These are phyloP conservation scores for Ustilago nuda DNA, from an alignment of 1,284 basidiomycete species.

Conservation along the genomic window DNA sequence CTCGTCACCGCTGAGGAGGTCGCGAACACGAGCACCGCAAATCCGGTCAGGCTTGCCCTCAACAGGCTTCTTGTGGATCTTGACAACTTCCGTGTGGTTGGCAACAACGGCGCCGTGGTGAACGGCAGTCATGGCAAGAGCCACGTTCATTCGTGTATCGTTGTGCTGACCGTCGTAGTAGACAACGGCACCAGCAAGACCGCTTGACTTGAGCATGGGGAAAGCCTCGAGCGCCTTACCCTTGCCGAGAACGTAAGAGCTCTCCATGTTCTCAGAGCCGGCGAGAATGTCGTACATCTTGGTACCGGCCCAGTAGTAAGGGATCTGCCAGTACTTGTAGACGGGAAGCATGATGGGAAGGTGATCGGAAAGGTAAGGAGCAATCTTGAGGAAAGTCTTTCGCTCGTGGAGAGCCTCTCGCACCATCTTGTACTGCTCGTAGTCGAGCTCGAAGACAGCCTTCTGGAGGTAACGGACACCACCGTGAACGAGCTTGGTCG, in stretches of 20 bases:
- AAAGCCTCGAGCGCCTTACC: conserved; percentile 93
- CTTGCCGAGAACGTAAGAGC: conserved; percentile 87
- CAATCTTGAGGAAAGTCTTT: conserved; percentile 91
- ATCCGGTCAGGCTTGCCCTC: conserved; percentile 75
- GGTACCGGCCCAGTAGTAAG: conserved; percentile 94
- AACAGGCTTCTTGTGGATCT: conserved; percentile 76
- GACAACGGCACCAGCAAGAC: conserved; percentile 91
- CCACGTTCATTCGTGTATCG: conserved; percentile 97
- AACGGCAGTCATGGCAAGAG: conserved; percentile 86
- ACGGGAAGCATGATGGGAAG: conserved; percentile 94
- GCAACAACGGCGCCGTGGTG: conserved; percentile 88
- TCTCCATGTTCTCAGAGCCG: conserved; percentile 96
- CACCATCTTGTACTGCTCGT: conserved; percentile 87
- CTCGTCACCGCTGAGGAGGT: conserved; percentile 84
- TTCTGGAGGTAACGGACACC: conserved; percentile 98
- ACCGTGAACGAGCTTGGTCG: conserved; percentile 96
- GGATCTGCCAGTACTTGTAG: conserved; percentile 92
- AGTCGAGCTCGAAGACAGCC: conserved; percentile 94
- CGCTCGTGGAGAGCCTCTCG: conserved; percentile 92
- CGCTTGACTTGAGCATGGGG: conserved; percentile 94
- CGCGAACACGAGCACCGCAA: conserved; percentile 81
- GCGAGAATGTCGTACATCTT: conserved; percentile 97
- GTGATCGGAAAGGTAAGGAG: conserved; percentile 91
- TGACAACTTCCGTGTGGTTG: conserved; percentile 89
- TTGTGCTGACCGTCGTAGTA: conserved; percentile 99